Conservation (phyloP, 176 grass and related monocot genomes). For the Oryza meyeriana region DNA sequence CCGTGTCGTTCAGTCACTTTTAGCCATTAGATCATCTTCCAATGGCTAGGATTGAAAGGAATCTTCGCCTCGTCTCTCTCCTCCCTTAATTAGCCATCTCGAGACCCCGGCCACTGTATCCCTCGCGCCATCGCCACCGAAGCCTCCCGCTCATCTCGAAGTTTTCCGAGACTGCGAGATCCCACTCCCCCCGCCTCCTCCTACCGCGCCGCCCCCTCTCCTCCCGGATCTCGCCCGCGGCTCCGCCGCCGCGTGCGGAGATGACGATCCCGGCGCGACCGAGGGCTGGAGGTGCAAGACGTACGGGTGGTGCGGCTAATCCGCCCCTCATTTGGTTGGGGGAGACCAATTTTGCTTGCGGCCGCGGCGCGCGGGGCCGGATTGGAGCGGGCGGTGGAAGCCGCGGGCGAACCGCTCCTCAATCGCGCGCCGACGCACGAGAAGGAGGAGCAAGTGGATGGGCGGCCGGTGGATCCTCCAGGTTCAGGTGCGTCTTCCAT, state of each 20-base stretch:
- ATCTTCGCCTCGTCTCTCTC: neutral
- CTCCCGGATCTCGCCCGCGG: neutral
- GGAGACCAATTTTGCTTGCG: neutral
- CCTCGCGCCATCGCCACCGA: slow-evolving; percentile 20
- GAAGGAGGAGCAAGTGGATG: neutral
- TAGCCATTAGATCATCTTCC: neutral
- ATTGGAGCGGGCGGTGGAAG: neutral
- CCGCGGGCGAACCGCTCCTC: neutral
- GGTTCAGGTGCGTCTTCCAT: slow-evolving; percentile 11
- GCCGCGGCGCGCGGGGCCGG: neutral
- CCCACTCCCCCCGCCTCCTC: neutral
- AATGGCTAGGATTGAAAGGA: neutral
- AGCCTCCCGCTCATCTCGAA: neutral
- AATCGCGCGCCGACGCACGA: neutral
- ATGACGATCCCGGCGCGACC: neutral
- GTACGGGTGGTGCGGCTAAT: neutral
- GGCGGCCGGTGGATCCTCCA: neutral
- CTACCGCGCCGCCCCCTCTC: neutral
- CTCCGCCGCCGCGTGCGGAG: neutral
- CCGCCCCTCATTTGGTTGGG: neutral
- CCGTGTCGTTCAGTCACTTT: neutral
- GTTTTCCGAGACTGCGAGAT: neutral
- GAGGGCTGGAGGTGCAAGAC: neutral
- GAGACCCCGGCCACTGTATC: neutral
- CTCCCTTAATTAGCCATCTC: neutral